Conservation (phyloP, 192 early-diverging fungal species). For the Rhizophagus sp. region DNA sequence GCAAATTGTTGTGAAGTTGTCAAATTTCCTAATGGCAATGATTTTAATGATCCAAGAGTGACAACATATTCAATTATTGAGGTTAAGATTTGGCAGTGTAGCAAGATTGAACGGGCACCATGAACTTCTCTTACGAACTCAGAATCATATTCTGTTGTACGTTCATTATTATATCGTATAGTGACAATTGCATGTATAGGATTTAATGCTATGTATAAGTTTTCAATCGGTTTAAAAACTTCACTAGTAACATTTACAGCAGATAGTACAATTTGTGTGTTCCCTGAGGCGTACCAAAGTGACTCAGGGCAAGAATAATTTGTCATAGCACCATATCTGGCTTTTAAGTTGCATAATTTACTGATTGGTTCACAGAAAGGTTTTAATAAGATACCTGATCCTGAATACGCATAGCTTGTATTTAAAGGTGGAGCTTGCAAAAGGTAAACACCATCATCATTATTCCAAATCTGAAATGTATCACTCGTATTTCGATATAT, state of each 20-base stretch:
- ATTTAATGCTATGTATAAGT: not conserved
- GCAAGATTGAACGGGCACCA: not conserved
- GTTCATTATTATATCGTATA: not conserved
- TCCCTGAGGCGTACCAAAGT: not conserved
- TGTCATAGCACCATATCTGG: not conserved
- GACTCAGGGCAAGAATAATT: not conserved
- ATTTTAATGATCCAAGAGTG: not conserved
- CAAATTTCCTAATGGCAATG: not conserved
- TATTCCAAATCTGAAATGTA: not conserved
- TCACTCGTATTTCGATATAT: not conserved
- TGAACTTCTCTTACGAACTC: not conserved
- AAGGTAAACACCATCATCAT: not conserved
- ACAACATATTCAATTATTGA: not conserved
- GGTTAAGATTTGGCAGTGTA: not conserved
- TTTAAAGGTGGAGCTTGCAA: not conserved
- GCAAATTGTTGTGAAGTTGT: not conserved
- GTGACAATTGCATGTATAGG: not conserved
- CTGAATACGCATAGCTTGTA: not conserved
- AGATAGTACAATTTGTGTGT: not conserved
- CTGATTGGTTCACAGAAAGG: not conserved
- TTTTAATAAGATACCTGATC: not conserved
- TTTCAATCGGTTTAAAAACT: too few relatives aligned
- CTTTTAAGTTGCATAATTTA: constrained; percentile 1
- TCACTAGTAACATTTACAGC: not conserved
- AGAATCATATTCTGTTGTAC: not conserved